A percentile compares a stretch with the other conserved stretches of the same genome.
These are phyloP conservation scores for Kitagawia praeruptora DNA, from an alignment of 129 eudicot genomes.

Conservation along the genomic window DNA sequence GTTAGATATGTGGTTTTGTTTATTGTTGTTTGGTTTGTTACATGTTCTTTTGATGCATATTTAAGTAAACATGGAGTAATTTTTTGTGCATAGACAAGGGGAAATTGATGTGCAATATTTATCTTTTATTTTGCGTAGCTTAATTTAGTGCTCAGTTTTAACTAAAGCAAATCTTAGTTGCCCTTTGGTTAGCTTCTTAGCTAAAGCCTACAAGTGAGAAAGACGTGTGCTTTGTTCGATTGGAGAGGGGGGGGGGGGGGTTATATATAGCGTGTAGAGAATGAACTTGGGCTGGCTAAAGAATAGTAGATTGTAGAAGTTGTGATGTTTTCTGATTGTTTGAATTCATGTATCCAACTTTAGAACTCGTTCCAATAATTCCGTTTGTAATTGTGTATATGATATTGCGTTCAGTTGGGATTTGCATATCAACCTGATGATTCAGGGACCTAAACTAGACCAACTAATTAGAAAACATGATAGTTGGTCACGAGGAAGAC, in stretches of 20 bases:
- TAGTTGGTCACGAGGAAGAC: no score
- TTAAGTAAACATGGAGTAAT: background rate
- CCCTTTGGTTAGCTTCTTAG: background rate
- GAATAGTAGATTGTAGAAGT: background rate
- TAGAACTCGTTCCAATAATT: background rate
- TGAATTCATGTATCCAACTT: background rate
- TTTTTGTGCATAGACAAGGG: background rate
- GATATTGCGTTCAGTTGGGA: no score
- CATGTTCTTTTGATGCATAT: background rate
- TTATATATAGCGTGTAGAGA: no score
- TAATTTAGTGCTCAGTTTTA: background rate
- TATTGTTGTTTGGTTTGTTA: background rate
- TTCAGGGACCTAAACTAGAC: no score
- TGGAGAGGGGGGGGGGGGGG: no score
- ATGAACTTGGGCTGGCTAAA: background rate
- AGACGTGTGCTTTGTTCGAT: no score
- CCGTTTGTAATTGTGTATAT: no score
- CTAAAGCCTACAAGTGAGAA: no score
- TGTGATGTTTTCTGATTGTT: background rate
- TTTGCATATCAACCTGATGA: no score
- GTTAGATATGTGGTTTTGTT: background rate
- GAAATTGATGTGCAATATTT: background rate
- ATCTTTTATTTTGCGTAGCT: background rate
- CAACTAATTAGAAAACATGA: no score
- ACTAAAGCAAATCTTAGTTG: background rate